Base-by-base conservation (phyloP, 345 rosid genomes). In the Heritiera fomes region DNA sequence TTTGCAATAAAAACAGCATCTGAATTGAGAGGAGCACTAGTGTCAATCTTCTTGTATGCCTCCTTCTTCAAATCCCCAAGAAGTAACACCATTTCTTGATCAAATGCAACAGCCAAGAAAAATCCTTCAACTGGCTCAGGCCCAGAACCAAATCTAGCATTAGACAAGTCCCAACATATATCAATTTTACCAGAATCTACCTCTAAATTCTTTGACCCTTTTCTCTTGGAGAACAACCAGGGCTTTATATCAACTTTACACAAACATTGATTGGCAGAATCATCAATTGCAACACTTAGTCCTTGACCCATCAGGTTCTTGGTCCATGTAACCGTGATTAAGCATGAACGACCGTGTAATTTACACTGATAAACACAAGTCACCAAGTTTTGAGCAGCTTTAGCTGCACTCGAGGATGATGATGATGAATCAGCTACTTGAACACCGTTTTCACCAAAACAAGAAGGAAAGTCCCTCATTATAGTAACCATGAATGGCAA, bases 391-490 rank as follows among this genome's bases (percentile, higher is more conserved):
- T 92, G 98, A n/a, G 94, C 90, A 77, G 86, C 84, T 86, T 87
- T 91, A 1, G 84, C 69, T 2, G 89, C 73, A 62, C 73, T 83
- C 3, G 98, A 88, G 46, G 96, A 83, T 1, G 97, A 91, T 28
- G 94, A 82, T 23, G 97, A 91, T 2, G 98, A 90, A 84, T 91
- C 94, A 30, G 98, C 97, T 62, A 93, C 88, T 86, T 95, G 98
- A 78, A 95, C 95, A 59, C 98, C 98, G 81, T 88, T 95, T 85
- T 95, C 98, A 76, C 98, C 97, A 63, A 93, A 95, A 85, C 98
- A 95, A 82, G 98, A 95, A 83, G 97, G 97, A 82, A 95, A 95
- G 82, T 95, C 98, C 88, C 87, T 93, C 98, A 95, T 93, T 76
- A 45, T 80, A 56, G 45, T 79, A 61, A 49, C 71, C 68, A 55